Base-by-base conservation (phyloP, 1,139 yeast genomes). In the Hemisphaericaspora lyxosophila region DNA sequence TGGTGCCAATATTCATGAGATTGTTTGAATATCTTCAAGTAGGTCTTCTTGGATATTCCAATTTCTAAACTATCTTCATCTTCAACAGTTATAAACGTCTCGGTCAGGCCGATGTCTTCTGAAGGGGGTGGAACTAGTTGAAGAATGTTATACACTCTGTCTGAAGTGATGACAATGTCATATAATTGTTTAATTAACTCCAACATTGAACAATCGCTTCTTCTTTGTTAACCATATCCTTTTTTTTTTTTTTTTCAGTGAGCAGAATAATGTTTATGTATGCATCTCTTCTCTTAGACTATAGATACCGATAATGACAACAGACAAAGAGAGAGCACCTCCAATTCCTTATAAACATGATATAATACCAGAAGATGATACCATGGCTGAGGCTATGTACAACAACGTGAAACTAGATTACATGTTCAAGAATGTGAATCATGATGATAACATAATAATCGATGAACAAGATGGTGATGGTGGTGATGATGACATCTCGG, bases 1-100 rank as follows among this genome's bases (percentile, higher is more conserved):
- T 34, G 26, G 35, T 63, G 60, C 70, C 73, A 68, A 35, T 43
- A 51, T 1, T 49, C 45, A 43, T 70, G 75, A 12, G 64, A 59
- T 40, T 61, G 62, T 35, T 54, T 60, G 47, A 71, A 71, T 5
- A 69, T 38, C 15, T 36, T 40, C 26, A 67, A 48, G 41, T 67
- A 70, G 2, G 56, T 46, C 14, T 35, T 38, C 42, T 67, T 69
- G 26, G 61, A 47, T 7, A 71, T 24, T 0, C 74, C 77, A 6
- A 71, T 60, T 25, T 65, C 71, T 12, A 62, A 44, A 3, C 50
- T 47, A 5, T 45, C 50, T 4, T 44, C 51, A 7, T 49, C 48
- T 13, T 48, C 51, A 28, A 45, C 43, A 5, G 40, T 32, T 3
- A 42, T 41, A 6, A 53, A 39, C 3, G 31, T 5, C 9, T 25